Percentiles rank a stretch among this genome's conserved stretches.
Evolutionary conservation across 352 stramenopile species (phyloP).

Genomic region (Globisporangium apiculatum): DNA sequence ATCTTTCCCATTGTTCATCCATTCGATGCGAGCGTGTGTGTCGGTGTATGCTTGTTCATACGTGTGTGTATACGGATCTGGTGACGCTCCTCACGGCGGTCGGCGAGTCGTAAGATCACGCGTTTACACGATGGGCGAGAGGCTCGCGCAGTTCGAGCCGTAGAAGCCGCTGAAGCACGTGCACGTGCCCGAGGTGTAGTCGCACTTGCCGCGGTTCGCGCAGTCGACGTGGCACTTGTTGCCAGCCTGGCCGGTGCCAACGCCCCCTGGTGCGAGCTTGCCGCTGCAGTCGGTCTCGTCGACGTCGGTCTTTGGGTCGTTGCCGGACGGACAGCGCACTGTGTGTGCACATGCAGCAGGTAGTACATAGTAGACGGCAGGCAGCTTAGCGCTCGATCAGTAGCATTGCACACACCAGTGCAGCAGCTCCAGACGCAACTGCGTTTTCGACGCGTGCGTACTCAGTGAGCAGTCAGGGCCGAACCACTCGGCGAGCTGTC

Average conservation of each 20-base stretch:
- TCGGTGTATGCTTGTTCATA: too few species aligned
- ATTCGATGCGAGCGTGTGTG: too few species aligned
- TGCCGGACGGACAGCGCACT: conserved; percentile 81
- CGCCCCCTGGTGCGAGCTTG: conserved; percentile 28
- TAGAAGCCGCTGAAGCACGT: conserved; percentile 70
- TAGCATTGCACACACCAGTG: neutral
- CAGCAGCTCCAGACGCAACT: too few species aligned
- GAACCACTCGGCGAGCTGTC: conserved; percentile 86
- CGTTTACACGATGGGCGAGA: conserved; percentile 35
- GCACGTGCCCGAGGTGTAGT: conserved; percentile 60
- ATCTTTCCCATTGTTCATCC: neutral
- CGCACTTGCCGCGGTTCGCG: conserved; percentile 69
- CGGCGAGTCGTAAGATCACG: too few species aligned
- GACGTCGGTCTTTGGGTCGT: conserved; percentile 74
- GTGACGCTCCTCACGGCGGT: too few species aligned
- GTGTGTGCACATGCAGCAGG: neutral
- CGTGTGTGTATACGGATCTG: too few species aligned
- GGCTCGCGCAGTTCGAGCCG: conserved; percentile 69
- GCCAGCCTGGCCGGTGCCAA: conserved; percentile 25
- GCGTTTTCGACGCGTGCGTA: conserved; percentile 13
- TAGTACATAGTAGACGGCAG: too few species aligned
- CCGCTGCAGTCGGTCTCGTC: conserved; percentile 85
- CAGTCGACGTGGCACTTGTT: conserved; percentile 77
- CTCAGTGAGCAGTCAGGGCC: conserved; percentile 78
- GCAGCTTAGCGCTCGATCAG: too few species aligned